Evolutionary conservation across 2,329 filamentous ascomycete genomes (phyloP), one percentile per base, ranked within the genome.

Genomic region (Gnomoniopsis smithogilvyi): DNA sequence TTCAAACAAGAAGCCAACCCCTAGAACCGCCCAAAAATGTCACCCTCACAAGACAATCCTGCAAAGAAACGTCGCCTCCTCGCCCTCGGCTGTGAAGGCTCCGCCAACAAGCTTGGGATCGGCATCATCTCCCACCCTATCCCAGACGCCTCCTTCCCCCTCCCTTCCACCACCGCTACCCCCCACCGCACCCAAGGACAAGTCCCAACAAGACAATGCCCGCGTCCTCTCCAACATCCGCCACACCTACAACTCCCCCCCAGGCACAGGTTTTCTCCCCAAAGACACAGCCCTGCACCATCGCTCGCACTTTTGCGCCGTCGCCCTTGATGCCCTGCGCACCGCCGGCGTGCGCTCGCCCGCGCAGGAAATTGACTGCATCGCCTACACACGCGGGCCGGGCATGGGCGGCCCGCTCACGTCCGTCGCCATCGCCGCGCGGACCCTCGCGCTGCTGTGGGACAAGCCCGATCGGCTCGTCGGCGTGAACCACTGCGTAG

Each of bases 401-500:
- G 95, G 95, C 0, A 99, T 99, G 95, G 95, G 95, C 60, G 94
- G 92, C 43, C 95, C 95, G 8, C 80, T 99, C 30, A 90, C 93
- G 63, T 87, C 88, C 62, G 92, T 96, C 15, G 94, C 94, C 34
- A 79, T 98, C 38, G 93, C 88, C 1, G 95, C 93, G 21, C 84
- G 95, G 61, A 91, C 90, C 63, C 78, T 98, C 34, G 82, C 86
- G 46, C 77, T 96, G 60, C 81, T 99, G 17, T 99, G 95, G 95
- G 82, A 79, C 55, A 92, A 91, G 74, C 87, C 90, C 7, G 47
- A 17, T 12, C 34, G 17, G n/a, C 80, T 99, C 41, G 88, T 99
- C 3, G 94, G 92, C 24, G 95, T 99, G 26, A 99, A 99, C 76
- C 95, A 99, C 76, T 99, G 95, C 74, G 91, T 99, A 51, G 95